phyloP scores from a whole-genome alignment of 352 stramenopile genomes.

The Globisporangium perplexum region DNA sequence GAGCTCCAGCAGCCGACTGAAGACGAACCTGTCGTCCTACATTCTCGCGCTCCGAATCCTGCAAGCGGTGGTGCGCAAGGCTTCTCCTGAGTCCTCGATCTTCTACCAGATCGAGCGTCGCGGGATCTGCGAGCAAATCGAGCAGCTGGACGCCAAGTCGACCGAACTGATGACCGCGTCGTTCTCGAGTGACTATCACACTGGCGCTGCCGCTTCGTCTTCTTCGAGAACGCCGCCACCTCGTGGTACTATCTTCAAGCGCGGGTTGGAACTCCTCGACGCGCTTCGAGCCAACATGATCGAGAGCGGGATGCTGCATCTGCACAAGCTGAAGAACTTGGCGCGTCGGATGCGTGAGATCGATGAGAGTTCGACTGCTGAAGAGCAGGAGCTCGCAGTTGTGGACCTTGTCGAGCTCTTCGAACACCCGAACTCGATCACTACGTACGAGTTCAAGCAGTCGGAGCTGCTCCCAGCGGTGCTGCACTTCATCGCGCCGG shows the following conservation, averaged over 20 bases:
- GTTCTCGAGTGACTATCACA: slow-evolving; percentile 3
- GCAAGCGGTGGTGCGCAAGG: slow-evolving; percentile 65
- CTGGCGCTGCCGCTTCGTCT: not conserved
- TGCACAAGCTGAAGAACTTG: slow-evolving; percentile 73
- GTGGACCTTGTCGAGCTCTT: slow-evolving; percentile 75
- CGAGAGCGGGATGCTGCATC: slow-evolving; percentile 66
- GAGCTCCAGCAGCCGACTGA: slow-evolving; percentile 12
- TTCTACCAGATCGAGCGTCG: slow-evolving; percentile 81
- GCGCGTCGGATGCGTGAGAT: slow-evolving; percentile 50
- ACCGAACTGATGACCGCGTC: slow-evolving; percentile 22
- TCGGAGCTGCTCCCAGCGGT: slow-evolving; percentile 66
- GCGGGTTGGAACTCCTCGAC: slow-evolving; percentile 45
- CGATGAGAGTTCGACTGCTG: slow-evolving; percentile 10
- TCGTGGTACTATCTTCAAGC: slow-evolving; percentile 49
- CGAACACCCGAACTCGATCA: slow-evolving; percentile 70
- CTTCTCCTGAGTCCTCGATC: slow-evolving; percentile 40
- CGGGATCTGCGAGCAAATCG: slow-evolving; percentile 72
- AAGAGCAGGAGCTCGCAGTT: slow-evolving; percentile 50
- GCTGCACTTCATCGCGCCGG: slow-evolving; percentile 41
- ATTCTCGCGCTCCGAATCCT: slow-evolving; percentile 74
- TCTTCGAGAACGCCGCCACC: not conserved
- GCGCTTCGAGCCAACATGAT: slow-evolving; percentile 59
- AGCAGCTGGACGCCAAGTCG: slow-evolving; percentile 43
- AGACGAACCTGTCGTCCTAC: slow-evolving; percentile 43
- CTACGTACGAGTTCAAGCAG: slow-evolving; percentile 82